Evolutionary conservation across 352 stramenopile species (phyloP).

Genomic region (Aphanomyces astaci): DNA sequence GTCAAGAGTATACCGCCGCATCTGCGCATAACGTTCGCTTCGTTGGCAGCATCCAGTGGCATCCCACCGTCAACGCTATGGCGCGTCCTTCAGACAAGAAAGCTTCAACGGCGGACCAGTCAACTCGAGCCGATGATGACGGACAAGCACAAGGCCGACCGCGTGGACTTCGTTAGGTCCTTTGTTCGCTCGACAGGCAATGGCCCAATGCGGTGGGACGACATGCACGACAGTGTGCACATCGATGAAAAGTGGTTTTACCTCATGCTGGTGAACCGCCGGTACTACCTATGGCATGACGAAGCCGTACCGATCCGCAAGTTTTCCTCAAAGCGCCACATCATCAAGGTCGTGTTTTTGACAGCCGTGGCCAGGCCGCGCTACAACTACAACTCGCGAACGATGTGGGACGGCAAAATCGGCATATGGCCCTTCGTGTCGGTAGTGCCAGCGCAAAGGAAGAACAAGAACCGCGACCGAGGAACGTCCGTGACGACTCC

Average conservation of each 20-base stretch:
- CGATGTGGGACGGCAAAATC: too few relatives aligned
- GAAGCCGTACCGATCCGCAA: conserved; percentile 1
- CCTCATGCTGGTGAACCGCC: background rate
- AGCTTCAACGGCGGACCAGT: background rate
- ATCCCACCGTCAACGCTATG: background rate
- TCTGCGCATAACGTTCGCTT: conserved; percentile 6
- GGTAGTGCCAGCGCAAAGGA: too few relatives aligned
- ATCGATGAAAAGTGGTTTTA: conserved; percentile 18
- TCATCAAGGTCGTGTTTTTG: conserved; percentile 16
- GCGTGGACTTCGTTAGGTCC: background rate
- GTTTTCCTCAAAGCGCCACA: conserved; percentile 2
- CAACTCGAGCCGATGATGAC: conserved; percentile 1
- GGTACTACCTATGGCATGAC: conserved; percentile 8
- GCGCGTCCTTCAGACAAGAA: background rate
- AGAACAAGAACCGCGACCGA: too few relatives aligned
- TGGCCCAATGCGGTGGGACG: conserved; percentile 1
- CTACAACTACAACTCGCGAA: conserved; percentile 14
- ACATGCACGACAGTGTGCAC: background rate
- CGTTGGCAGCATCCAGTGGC: conserved; percentile 9
- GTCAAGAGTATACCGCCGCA: conserved; percentile 1
- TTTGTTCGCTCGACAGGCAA: background rate
- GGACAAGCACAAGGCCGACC: conserved; percentile 10
- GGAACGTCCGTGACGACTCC: too few relatives aligned
- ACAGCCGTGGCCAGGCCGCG: conserved; percentile 2
- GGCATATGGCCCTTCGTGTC: too few relatives aligned